phyloP scores from a whole-genome alignment of 2,329 filamentous ascomycete species.

The Cordyceps pruinosa region DNA sequence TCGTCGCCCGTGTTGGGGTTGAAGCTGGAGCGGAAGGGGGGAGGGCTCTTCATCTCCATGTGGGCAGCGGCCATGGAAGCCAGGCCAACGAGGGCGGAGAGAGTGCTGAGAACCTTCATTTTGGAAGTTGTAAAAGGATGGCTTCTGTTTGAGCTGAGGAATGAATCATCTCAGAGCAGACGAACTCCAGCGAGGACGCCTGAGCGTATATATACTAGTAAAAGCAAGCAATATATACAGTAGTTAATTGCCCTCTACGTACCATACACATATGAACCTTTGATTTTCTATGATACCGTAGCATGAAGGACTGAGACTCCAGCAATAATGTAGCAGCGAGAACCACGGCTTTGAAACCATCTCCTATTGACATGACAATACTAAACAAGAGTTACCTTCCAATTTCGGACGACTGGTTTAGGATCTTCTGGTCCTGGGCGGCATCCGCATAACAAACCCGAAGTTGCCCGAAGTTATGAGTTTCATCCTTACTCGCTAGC shows the following conservation, averaged over 20 bases:
- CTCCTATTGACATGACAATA: background rate
- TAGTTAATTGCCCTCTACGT: too few relatives aligned
- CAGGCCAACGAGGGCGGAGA: conserved; percentile 1
- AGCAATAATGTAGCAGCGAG: background rate
- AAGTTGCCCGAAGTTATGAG: background rate
- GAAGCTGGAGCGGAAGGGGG: conserved; percentile 23
- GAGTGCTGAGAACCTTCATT: conserved; percentile 4
- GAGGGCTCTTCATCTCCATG: conserved; percentile 25
- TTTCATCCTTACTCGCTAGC: background rate
- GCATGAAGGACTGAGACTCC: background rate
- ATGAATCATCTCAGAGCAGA: background rate
- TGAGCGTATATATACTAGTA: background rate
- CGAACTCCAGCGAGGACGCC: background rate
- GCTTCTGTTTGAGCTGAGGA: background rate
- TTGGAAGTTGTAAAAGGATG: background rate
- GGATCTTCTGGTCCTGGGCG: background rate
- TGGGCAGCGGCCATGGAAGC: conserved; percentile 17
- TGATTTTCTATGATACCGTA: background rate
- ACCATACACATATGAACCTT: background rate
- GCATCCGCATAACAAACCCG: background rate
- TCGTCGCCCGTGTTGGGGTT: conserved; percentile 25
- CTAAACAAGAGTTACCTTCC: conserved; percentile 4
- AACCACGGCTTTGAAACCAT: background rate
- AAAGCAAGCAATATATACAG: too few relatives aligned
- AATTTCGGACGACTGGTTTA: background rate